Percentiles rank a stretch among this genome's conserved stretches.
Conservation (phyloP, 2,329 filamentous ascomycete species). For the Cadophora sp. region DNA sequence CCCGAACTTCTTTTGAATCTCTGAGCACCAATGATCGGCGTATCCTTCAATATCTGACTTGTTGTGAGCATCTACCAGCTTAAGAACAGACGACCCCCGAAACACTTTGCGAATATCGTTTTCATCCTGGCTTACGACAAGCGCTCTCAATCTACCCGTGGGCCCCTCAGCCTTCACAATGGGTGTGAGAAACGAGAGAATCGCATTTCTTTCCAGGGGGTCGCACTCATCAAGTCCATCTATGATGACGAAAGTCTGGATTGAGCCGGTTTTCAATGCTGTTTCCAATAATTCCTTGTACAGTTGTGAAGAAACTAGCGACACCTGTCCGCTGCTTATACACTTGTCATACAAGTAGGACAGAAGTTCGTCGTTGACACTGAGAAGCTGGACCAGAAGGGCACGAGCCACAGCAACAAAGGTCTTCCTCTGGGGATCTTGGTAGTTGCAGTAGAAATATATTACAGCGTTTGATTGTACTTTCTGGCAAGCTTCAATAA, state of each 20-base stretch:
- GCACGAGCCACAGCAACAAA: slow-evolving; percentile 46
- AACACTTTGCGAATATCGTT: slow-evolving; percentile 43
- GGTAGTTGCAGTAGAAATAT: slow-evolving; percentile 51
- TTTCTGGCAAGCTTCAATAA: slow-evolving; percentile 45
- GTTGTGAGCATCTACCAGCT: slow-evolving; percentile 41
- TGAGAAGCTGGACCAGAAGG: slow-evolving; percentile 47
- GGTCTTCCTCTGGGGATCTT: slow-evolving; percentile 43
- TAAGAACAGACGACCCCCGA: slow-evolving; percentile 34
- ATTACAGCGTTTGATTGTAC: slow-evolving; percentile 22
- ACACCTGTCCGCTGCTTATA: slow-evolving; percentile 42
- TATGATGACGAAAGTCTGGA: slow-evolving; percentile 47
- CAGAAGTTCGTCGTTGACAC: slow-evolving; percentile 42
- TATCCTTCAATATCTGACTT: slow-evolving; percentile 45
- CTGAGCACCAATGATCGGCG: slow-evolving; percentile 30
- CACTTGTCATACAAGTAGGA: slow-evolving; percentile 47
- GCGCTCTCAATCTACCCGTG: slow-evolving; percentile 38
- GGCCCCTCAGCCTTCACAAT: slow-evolving; percentile 18
- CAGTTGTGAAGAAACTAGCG: slow-evolving; percentile 39
- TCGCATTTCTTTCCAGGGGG: slow-evolving; percentile 42
- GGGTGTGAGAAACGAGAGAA: slow-evolving; percentile 44
- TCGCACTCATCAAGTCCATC: slow-evolving; percentile 53
- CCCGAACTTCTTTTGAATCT: slow-evolving; percentile 40
- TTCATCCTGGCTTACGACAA: slow-evolving; percentile 50
- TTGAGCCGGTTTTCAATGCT: slow-evolving; percentile 36
- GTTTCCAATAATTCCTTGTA: slow-evolving; percentile 45